phyloP scores from a whole-genome alignment of 2,329 filamentous ascomycete genomes.

The Fusarium humuli region DNA sequence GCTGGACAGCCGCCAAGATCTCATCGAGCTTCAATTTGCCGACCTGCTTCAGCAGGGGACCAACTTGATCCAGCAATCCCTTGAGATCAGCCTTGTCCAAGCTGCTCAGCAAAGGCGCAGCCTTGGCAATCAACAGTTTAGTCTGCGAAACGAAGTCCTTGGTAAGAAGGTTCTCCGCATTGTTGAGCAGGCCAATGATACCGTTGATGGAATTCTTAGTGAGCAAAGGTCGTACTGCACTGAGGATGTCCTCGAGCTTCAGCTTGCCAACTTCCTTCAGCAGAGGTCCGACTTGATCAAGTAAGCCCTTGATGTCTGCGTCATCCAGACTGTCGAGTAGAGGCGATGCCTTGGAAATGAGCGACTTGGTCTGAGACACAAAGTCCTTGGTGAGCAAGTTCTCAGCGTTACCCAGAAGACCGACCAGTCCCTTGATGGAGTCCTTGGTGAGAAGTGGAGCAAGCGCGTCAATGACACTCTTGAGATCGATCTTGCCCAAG shows the following conservation, averaged over 20 bases:
- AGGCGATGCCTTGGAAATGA: constrained; percentile 47
- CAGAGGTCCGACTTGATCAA: constrained; percentile 51
- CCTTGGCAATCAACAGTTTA: constrained; percentile 43
- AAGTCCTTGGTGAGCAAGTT: constrained; percentile 42
- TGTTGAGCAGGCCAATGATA: constrained; percentile 50
- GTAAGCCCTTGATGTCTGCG: constrained; percentile 49
- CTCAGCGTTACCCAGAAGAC: constrained; percentile 50
- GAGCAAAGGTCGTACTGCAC: constrained; percentile 47
- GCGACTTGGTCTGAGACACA: constrained; percentile 38
- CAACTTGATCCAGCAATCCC: constrained; percentile 48
- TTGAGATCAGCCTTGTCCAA: constrained; percentile 52
- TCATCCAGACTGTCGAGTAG: constrained; percentile 49
- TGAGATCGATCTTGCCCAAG: constrained; percentile 51
- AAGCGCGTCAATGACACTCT: constrained; percentile 47
- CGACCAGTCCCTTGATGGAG: constrained; percentile 49
- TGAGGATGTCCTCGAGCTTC: constrained; percentile 46
- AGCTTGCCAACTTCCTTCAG: constrained; percentile 49
- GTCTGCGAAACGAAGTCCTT: constrained; percentile 44
- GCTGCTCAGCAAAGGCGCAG: constrained; percentile 49
- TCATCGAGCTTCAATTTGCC: constrained; percentile 49
- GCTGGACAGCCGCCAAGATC: constrained; percentile 45
- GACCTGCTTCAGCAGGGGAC: constrained; percentile 50
- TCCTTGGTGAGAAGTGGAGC: constrained; percentile 47
- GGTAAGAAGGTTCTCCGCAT: constrained; percentile 48
- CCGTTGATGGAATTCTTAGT: constrained; percentile 49